Conservation (phyloP, 192 early-diverging fungal genomes). For the Linnemannia zychae region DNA sequence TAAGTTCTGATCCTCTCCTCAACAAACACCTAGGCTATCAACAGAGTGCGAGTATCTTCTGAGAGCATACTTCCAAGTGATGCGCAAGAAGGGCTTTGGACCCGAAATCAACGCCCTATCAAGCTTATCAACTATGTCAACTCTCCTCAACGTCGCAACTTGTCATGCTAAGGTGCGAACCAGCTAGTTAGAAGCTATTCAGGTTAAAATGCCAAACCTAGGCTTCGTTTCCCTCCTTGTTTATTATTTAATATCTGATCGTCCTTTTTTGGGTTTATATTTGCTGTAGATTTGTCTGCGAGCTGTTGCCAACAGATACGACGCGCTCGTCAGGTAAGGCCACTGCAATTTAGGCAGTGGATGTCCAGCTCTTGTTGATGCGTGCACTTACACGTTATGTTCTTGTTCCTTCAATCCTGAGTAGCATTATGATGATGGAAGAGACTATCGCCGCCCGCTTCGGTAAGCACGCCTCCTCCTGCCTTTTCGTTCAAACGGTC, state of each 20-base stretch:
- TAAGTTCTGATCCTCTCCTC: too few species aligned
- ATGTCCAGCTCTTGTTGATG: neutral
- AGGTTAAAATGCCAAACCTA: neutral
- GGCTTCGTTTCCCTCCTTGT: too few species aligned
- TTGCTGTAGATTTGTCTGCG: conserved; percentile 35
- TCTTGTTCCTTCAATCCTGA: neutral
- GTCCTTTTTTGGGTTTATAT: too few species aligned
- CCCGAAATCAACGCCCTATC: conserved; percentile 19
- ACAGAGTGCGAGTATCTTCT: conserved; percentile 19
- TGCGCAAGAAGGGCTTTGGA: conserved; percentile 27
- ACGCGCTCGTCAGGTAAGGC: conserved; percentile 52
- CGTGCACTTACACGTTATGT: neutral
- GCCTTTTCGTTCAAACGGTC: too few species aligned
- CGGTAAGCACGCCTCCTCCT: neutral
- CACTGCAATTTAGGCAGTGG: neutral
- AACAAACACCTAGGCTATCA: conserved; percentile 8
- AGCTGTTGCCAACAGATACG: conserved; percentile 6
- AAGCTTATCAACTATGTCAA: conserved; percentile 37
- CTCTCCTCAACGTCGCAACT: conserved; percentile 23
- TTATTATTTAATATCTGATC: neutral
- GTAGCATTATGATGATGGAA: conserved; percentile 50
- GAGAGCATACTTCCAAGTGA: conserved; percentile 32
- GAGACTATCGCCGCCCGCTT: conserved; percentile 48
- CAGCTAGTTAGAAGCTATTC: too few species aligned
- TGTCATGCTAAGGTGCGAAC: conserved; percentile 55